Conservation (phyloP, 257 asterid species). For the Solanum infundibuliforme region DNA sequence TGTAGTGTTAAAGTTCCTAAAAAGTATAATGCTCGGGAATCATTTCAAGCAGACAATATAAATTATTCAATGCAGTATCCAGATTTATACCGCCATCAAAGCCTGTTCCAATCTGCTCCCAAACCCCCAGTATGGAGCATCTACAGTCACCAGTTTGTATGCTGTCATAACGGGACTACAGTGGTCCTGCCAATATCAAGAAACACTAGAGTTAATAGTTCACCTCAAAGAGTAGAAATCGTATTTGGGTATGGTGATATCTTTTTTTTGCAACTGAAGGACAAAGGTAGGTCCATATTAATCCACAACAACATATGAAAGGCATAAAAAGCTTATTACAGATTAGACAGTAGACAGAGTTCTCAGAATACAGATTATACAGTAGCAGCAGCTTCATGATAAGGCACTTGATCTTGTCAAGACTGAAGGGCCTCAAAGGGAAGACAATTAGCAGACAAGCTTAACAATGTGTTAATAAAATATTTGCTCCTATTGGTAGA, state of each 20-base stretch:
- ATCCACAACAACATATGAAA: background rate
- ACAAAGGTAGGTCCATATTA: background rate
- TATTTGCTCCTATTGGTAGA: background rate
- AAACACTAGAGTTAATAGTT: background rate
- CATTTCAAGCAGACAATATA: background rate
- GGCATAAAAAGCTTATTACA: background rate
- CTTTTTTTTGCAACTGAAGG: background rate
- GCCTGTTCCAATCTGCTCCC: conserved; percentile 77
- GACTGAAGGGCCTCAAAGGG: background rate
- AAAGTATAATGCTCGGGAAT: background rate
- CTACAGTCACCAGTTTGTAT: conserved; percentile 81
- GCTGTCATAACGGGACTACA: conserved; percentile 83
- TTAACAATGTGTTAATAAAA: background rate
- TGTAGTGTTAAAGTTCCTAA: background rate
- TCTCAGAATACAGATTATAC: background rate
- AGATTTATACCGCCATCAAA: conserved; percentile 46
- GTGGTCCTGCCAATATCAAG: conserved; percentile 33
- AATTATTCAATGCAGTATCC: background rate
- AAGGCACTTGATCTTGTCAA: background rate
- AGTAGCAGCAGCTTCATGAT: background rate
- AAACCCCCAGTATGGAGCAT: conserved; percentile 87
- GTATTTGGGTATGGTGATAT: background rate
- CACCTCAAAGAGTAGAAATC: background rate
- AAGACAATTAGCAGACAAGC: background rate
- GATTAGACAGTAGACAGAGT: background rate